Conservation (phyloP, 768 basidiomycete species). For the Russula emetica region DNA sequence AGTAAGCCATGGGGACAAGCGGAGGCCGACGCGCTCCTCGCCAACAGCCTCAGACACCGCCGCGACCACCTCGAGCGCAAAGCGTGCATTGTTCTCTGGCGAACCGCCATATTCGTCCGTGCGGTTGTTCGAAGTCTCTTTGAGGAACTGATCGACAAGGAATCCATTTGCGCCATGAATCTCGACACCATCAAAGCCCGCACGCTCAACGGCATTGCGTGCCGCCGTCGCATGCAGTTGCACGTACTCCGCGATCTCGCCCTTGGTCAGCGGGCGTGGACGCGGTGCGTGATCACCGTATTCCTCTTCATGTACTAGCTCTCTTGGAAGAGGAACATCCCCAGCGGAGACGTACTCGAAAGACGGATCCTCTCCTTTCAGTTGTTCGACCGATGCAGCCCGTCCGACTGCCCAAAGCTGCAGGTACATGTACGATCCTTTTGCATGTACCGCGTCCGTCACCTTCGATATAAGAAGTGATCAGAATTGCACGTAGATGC, state of each 20-base stretch:
- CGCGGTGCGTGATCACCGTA: constrained; percentile 33
- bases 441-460: constrained; percentile 42
- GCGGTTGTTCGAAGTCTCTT: constrained; percentile 38
- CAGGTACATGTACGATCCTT: constrained; percentile 40
- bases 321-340: constrained; percentile 24
- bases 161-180: constrained; percentile 35
- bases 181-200: constrained; percentile 49
- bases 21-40: constrained; percentile 39
- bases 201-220: constrained; percentile 15
- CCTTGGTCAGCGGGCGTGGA: constrained; percentile 44
- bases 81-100: constrained; percentile 45
- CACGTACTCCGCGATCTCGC: constrained; percentile 50
- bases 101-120: constrained; percentile 49
- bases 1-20: constrained; percentile 36
- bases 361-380: constrained; percentile 29
- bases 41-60: constrained; percentile 43
- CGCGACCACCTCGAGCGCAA: constrained; percentile 44
- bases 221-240: constrained; percentile 41
- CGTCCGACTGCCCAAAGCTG: constrained; percentile 52
- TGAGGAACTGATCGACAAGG: constrained; percentile 42
- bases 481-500: background rate
- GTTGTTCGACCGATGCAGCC: constrained; percentile 28
- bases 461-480: constrained; percentile 31
- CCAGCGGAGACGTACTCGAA: constrained; percentile 33
- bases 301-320: background rate